Percentiles rank a stretch among this genome's conserved stretches.
These are phyloP conservation scores for Knufia fluminis DNA, from an alignment of 2,329 filamentous ascomycete species.

Conservation along the genomic window DNA sequence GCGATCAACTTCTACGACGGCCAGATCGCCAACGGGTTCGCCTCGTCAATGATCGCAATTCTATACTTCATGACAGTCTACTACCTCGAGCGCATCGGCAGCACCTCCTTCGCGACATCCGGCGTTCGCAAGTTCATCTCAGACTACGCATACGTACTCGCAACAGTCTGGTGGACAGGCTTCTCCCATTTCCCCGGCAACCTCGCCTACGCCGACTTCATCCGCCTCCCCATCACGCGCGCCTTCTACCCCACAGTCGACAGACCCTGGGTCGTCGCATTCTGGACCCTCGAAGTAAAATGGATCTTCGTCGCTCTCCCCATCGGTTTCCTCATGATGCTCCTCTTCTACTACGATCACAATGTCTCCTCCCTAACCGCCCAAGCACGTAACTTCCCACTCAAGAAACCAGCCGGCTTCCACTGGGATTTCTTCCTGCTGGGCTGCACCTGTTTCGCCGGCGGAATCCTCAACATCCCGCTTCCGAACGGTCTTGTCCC, in stretches of 20 bases:
- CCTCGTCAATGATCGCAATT: conserved; percentile 43
- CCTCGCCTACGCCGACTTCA: conserved; percentile 34
- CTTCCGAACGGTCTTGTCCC: conserved; percentile 52
- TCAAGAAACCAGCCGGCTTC: conserved; percentile 51
- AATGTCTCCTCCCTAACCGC: conserved; percentile 39
- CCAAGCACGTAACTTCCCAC: conserved; percentile 47
- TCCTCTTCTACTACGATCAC: conserved; percentile 51
- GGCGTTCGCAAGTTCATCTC: conserved; percentile 9
- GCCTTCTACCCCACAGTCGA: conserved; percentile 42
- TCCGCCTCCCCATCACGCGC: conserved; percentile 34
- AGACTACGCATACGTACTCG: conserved; percentile 28
- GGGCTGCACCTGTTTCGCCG: conserved; percentile 46
- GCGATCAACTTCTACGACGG: conserved; percentile 41
- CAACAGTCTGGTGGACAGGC: conserved; percentile 46
- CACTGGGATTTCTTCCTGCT: conserved; percentile 54
- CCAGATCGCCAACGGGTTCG: conserved; percentile 37
- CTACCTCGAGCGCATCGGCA: conserved; percentile 41
- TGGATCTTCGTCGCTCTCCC: conserved; percentile 47
- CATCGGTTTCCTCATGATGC: conserved; percentile 44
- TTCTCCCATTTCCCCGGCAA: conserved; percentile 45
- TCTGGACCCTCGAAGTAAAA: conserved; percentile 44
- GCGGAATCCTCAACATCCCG: conserved; percentile 47
- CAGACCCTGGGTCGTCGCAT: conserved; percentile 41
- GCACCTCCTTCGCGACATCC: conserved; percentile 5
- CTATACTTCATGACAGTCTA: conserved; percentile 45